A percentile compares a stretch with the other conserved stretches of the same genome.
phyloP scores from a whole-genome alignment of 805 yeast genomes.

The Tetrapisispora taiwanensis region DNA sequence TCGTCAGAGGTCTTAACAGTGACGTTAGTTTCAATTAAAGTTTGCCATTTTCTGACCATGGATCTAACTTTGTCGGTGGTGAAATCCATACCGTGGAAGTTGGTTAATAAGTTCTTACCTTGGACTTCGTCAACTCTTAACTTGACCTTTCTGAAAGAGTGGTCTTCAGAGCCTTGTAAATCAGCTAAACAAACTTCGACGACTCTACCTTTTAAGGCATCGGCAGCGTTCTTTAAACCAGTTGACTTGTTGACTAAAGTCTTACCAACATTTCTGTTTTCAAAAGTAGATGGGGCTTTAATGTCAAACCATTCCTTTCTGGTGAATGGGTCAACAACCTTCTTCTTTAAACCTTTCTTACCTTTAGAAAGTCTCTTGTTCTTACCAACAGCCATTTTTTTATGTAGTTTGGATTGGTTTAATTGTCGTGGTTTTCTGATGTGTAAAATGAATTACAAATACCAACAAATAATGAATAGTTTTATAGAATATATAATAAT shows the following conservation, averaged over 20 bases:
- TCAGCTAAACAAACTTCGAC: constrained; percentile 94
- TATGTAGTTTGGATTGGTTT: constrained; percentile 3
- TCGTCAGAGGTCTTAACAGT: constrained; percentile 97
- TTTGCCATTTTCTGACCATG: constrained; percentile 97
- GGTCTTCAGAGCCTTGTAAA: constrained; percentile 97
- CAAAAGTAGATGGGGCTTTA: constrained; percentile 98
- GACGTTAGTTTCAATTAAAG: constrained; percentile 94
- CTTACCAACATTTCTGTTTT: constrained; percentile 97
- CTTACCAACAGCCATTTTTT: constrained; percentile 73
- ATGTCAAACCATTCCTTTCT: constrained; percentile 98
- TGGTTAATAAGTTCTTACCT: constrained; percentile 96
- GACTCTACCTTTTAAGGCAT: constrained; percentile 96
- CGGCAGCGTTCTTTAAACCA: constrained; percentile 96
- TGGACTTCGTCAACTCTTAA: constrained; percentile 98
- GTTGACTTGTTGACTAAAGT: constrained; percentile 96
- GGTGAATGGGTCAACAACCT: constrained; percentile 98
- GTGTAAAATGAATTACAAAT: background rate
- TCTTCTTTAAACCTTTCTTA: constrained; percentile 98
- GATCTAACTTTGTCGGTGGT: constrained; percentile 96
- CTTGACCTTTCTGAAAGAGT: constrained; percentile 93
- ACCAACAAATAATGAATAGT: too few species aligned
- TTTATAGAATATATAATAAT: too few species aligned
- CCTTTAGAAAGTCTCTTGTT: constrained; percentile 79
- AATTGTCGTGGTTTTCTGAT: constrained; percentile 4
- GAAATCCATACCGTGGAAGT: constrained; percentile 99